Base-by-base conservation (phyloP, 768 basidiomycete genomes). In the Chalciporus sphaerocephalus region DNA sequence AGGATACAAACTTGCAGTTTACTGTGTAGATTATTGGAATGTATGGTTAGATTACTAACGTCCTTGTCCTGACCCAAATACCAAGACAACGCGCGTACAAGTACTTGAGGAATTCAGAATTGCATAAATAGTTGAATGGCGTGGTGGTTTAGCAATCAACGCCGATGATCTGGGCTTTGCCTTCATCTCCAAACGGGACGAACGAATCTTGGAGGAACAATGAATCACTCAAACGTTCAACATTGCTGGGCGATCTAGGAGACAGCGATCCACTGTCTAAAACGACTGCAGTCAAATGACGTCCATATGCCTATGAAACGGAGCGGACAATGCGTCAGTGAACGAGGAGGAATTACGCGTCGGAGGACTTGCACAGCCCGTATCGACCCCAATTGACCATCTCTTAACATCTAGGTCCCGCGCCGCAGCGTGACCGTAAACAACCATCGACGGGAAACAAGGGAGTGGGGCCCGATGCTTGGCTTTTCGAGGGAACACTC, bases 341-440 rank as follows among this genome's bases (percentile, higher is more conserved):
- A 38, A 16, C 18, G 37, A 22, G 18, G n/a, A 7, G 21, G 15
- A 37, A 28, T 20, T 21, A 16, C 35, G 30, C 27, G 20, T 28
- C 1, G 9, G 16, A 30, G 38, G 34, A 71, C 83, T 62, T 61
- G 92, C 87, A 58, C 92, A 95, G 10, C 89, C 93, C 0, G 86
- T 76, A 62, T 98, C 94, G 25, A 95, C 66, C 2, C 94, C 94
- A 48, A 92, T 69, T 3, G 83, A 80, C 85, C 87, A 95, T 17
- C 86, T 74, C 50, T 86, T 84, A 53, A 92, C 64, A 61, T 93
- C 90, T 11, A 96, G 72, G 11, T 87, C 89, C 21, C 88, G 74
- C 3, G 76, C 70, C 5, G 93, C 92, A 7, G 83, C 75, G 57
- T 96, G 94, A 0, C 92, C 94, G 62, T 95, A 96, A 6, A 95